phyloP scores from a whole-genome alignment of 495 filamentous ascomycete genomes.

The Schizothecium vesticola region DNA sequence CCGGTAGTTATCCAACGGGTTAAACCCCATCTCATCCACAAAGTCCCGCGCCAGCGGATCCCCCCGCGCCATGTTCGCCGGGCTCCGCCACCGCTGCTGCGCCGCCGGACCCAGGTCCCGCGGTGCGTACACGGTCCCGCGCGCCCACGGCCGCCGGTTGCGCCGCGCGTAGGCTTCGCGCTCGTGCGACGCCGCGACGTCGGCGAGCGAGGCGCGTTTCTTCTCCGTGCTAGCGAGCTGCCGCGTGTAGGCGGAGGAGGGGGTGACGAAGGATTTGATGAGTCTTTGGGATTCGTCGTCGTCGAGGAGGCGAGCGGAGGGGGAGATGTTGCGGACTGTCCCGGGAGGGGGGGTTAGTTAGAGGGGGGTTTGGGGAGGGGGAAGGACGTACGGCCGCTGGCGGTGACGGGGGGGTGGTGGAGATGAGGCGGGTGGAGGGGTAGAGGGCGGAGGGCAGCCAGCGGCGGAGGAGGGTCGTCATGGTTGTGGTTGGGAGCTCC shows the following conservation, averaged over 20 bases:
- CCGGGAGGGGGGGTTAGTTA: too few relatives aligned
- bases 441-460: not conserved
- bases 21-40: slow-evolving; percentile 74
- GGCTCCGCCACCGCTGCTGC: slow-evolving; percentile 57
- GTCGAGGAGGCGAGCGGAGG: slow-evolving; percentile 2
- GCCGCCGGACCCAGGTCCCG: slow-evolving; percentile 74
- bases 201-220: not conserved
- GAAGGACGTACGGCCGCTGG: not conserved
- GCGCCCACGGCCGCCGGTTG: slow-evolving; percentile 55
- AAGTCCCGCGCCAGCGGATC: slow-evolving; percentile 46
- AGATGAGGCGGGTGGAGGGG: not conserved
- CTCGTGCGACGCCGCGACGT: slow-evolving; percentile 8
- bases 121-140: slow-evolving; percentile 84
- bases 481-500: not conserved
- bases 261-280: slow-evolving; percentile 1
- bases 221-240: not conserved
- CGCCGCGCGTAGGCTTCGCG: slow-evolving; percentile 35
- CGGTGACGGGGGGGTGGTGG: not conserved
- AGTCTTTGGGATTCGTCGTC: slow-evolving; percentile 4
- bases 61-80: slow-evolving; percentile 17
- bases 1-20: slow-evolving; percentile 79
- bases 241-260: slow-evolving; percentile 4
- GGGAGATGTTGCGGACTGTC: not conserved
- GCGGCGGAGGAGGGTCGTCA: slow-evolving; percentile 6
- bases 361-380: too few relatives aligned